phyloP scores from a whole-genome alignment of 1,139 yeast species.

The Geotrichum fermentans region DNA sequence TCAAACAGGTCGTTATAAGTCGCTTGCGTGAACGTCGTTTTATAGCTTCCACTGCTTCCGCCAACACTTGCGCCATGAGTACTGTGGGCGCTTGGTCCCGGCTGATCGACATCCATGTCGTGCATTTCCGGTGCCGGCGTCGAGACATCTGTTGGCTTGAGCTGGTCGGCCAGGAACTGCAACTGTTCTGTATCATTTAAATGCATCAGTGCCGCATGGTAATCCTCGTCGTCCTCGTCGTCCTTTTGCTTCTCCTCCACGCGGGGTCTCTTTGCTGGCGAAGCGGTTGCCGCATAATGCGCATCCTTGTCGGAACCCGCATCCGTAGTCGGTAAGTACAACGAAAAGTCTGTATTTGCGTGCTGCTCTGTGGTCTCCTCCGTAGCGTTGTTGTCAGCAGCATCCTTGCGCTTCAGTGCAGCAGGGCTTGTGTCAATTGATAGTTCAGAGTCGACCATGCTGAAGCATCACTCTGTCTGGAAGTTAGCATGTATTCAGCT shows the following conservation, averaged over 20 bases:
- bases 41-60: conserved; percentile 3
- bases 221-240: conserved; percentile 8
- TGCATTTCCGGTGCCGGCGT: background rate
- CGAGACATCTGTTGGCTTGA: conserved; percentile 24
- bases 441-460: no score
- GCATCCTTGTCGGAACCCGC: background rate
- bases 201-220: conserved; percentile 22
- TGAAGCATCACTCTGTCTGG: no score
- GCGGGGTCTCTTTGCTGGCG: conserved; percentile 1
- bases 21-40: conserved; percentile 38
- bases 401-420: no score
- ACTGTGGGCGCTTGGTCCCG: no score
- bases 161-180: conserved; percentile 30
- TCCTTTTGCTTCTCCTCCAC: background rate
- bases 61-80: no score
- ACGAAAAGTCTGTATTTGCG: conserved; percentile 1
- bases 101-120: background rate
- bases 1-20: conserved; percentile 6
- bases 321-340: background rate
- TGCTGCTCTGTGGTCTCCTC: no score
- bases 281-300: background rate
- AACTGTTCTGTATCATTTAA: conserved; percentile 31
- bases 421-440: no score
- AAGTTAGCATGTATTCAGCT: no score
- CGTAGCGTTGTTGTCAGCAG: no score